A percentile compares a stretch with the other conserved stretches of the same genome.
Conservation (phyloP, 352 stramenopile species). For the Globisporangium viniferum region DNA sequence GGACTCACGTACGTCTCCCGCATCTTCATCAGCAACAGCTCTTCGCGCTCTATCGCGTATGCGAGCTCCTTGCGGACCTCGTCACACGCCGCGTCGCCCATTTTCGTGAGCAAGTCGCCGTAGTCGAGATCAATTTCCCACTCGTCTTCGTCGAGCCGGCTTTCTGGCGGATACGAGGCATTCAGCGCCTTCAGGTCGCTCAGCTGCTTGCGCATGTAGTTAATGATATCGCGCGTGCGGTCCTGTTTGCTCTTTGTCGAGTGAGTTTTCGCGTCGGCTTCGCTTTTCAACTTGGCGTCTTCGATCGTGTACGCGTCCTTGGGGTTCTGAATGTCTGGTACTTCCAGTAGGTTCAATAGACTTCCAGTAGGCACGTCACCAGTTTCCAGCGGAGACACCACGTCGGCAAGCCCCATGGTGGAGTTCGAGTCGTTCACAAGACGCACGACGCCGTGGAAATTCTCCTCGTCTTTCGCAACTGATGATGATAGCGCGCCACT, state of each 20-base stretch:
- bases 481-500: not conserved
- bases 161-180: constrained; percentile 46
- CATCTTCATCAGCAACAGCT: constrained; percentile 86
- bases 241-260: constrained; percentile 81
- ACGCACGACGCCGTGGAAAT: constrained; percentile 48
- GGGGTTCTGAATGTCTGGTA: constrained; percentile 68
- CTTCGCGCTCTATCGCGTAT: constrained; percentile 73
- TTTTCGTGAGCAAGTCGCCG: constrained; percentile 52
- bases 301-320: constrained; percentile 90
- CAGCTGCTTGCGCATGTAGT: constrained; percentile 80
- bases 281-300: constrained; percentile 88
- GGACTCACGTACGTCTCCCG: constrained; percentile 67
- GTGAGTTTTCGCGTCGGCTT: constrained; percentile 72
- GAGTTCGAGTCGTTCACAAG: constrained; percentile 37
- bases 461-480: constrained; percentile 45
- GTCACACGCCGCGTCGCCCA: constrained; percentile 79
- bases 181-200: constrained; percentile 59
- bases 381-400: constrained; percentile 11
- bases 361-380: constrained; percentile 8
- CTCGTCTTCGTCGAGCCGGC: constrained; percentile 61
- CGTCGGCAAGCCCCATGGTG: constrained; percentile 28
- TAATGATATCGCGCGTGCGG: constrained; percentile 82
- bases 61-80: constrained; percentile 86
- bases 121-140: constrained; percentile 90
- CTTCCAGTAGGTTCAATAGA: constrained; percentile 37